These are phyloP conservation scores for Leishmania guyanensis DNA, from an alignment of 208 protist species.

Conservation along the genomic window DNA sequence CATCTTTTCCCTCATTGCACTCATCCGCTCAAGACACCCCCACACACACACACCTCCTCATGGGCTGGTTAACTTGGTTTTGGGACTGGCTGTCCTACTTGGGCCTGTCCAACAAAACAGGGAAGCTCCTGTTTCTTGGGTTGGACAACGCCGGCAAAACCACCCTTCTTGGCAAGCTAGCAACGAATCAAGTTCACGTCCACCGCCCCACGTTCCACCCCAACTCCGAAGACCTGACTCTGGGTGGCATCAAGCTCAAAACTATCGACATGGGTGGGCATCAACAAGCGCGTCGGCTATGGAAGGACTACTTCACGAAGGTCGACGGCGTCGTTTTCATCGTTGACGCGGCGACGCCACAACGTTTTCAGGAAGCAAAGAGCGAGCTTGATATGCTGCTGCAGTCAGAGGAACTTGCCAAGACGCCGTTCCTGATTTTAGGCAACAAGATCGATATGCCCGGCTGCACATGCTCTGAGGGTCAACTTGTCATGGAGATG, in stretches of 20 bases:
- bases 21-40: background rate
- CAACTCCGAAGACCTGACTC: slow-evolving; percentile 97
- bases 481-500: slow-evolving; percentile 91
- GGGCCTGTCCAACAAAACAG: slow-evolving; percentile 88
- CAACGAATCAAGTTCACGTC: slow-evolving; percentile 89
- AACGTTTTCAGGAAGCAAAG: slow-evolving; percentile 97
- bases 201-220: slow-evolving; percentile 92
- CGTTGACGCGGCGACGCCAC: slow-evolving; percentile 96
- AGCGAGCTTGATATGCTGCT: slow-evolving; percentile 98
- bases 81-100: slow-evolving; percentile 93
- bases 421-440: slow-evolving; percentile 98
- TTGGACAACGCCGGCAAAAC: slow-evolving; percentile 99
- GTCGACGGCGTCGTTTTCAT: slow-evolving; percentile 99
- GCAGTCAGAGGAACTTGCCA: slow-evolving; percentile 91
- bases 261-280: slow-evolving; percentile 99
- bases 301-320: slow-evolving; percentile 99
- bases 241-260: slow-evolving; percentile 98
- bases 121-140: slow-evolving; percentile 99
- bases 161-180: slow-evolving; percentile 97
- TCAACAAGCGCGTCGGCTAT: slow-evolving; percentile 95
- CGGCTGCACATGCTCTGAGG: slow-evolving; percentile 92
- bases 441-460: slow-evolving; percentile 99
- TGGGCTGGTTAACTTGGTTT: slow-evolving; percentile 93
- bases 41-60: background rate
- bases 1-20: background rate